Conservation (phyloP, 108 stramenopile species). For the Stephanodiscus minutulus region DNA sequence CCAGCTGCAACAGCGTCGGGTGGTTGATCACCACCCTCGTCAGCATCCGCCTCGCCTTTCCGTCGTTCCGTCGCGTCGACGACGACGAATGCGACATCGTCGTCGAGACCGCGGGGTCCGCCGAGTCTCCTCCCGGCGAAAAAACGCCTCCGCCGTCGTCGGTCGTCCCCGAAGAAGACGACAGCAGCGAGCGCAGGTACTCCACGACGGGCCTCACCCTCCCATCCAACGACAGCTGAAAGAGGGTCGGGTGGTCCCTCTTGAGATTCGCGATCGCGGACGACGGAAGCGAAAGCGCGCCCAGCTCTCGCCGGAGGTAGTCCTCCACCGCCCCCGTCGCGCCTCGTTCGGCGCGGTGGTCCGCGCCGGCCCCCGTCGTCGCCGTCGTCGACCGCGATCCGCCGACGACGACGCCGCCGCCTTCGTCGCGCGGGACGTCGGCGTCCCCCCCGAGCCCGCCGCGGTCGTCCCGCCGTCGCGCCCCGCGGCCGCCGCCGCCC, state of each 20-base stretch:
- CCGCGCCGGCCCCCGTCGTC: conserved; percentile 5
- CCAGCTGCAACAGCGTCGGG: conserved; percentile 61
- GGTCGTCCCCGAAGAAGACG: conserved; percentile 4
- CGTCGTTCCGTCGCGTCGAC: conserved; percentile 30
- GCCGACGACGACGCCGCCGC: conserved; percentile 28
- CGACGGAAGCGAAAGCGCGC: conserved; percentile 23
- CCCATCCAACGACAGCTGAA: conserved; percentile 52
- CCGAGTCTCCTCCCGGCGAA: too few relatives aligned
- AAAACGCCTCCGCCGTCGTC: not conserved
- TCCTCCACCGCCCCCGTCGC: conserved; percentile 32
- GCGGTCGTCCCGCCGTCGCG: not conserved
- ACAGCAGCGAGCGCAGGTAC: conserved; percentile 41
- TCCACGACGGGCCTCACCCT: conserved; percentile 49
- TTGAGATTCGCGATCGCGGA: conserved; percentile 52
- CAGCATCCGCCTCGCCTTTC: too few relatives aligned
- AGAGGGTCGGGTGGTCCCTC: conserved; percentile 57
- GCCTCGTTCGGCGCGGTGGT: not conserved
- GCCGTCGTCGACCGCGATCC: not conserved
- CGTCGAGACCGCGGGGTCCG: too few relatives aligned
- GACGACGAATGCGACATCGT: not conserved
- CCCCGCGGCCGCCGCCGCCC: conserved; percentile 22
- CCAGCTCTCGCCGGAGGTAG: conserved; percentile 46
- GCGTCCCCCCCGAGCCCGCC: too few relatives aligned
- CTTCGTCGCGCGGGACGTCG: too few relatives aligned
- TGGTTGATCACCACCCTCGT: conserved; percentile 13